A percentile compares a stretch with the other conserved stretches of the same genome.
phyloP scores from a whole-genome alignment of 148 eudicot genomes.

The Vaccinium corymbosum region DNA sequence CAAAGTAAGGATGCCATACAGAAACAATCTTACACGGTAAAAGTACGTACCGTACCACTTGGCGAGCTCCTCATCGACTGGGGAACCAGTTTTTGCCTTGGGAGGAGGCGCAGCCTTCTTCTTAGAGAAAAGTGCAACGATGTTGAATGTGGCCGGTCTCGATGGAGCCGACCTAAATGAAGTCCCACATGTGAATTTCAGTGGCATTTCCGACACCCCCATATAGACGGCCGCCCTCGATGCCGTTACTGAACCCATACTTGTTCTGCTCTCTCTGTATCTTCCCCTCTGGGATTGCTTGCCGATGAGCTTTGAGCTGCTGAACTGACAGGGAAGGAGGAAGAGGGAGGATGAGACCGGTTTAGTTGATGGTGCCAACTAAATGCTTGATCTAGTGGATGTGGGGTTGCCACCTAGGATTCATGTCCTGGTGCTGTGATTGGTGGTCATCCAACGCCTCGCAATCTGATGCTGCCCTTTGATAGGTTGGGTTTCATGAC shows the following conservation, averaged over 20 bases:
- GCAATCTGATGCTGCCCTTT: constrained; percentile 33
- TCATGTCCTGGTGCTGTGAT: constrained; percentile 15
- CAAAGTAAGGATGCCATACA: not conserved
- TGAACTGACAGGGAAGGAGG: not conserved
- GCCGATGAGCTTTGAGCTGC: not conserved
- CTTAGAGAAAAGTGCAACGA: constrained; percentile 69
- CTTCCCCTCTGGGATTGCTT: not conserved
- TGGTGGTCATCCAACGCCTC: constrained; percentile 18
- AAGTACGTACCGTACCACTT: constrained; percentile 80
- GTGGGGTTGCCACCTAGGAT: constrained; percentile 39
- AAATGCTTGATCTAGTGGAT: constrained; percentile 65
- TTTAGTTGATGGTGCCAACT: constrained; percentile 10
- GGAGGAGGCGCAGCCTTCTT: constrained; percentile 54
- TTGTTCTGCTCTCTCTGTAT: not conserved
- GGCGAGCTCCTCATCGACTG: constrained; percentile 71
- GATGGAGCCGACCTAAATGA: constrained; percentile 33
- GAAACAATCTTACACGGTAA: not conserved
- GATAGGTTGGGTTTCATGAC: constrained; percentile 24
- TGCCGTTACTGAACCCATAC: constrained; percentile 73
- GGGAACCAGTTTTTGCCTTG: constrained; percentile 48
- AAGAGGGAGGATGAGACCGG: not conserved
- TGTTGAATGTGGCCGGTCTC: constrained; percentile 34
- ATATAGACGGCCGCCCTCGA: constrained; percentile 53
- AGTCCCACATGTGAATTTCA: constrained; percentile 34
- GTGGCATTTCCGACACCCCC: constrained; percentile 61